Conservation (phyloP, 345 rosid species). For the Cardamine resedifolia region DNA sequence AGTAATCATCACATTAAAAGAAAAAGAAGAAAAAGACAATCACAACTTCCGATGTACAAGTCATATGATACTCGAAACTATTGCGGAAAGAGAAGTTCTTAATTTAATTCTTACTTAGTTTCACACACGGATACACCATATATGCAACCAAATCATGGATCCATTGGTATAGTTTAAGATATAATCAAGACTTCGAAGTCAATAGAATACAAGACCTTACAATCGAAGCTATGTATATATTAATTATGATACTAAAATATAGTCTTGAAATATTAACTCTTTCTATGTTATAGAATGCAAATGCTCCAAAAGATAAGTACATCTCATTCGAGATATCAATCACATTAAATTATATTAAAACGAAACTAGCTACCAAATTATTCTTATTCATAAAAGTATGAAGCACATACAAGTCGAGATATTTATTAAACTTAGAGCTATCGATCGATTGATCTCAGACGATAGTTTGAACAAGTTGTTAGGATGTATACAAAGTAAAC, state of each 20-base stretch:
- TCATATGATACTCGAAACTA: slow-evolving; percentile 27
- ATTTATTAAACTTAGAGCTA: background rate
- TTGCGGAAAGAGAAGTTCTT: slow-evolving; percentile 2
- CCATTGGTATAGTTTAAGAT: background rate
- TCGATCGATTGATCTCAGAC: background rate
- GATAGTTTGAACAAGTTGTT: background rate
- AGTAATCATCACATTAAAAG: slow-evolving; percentile 9
- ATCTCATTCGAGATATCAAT: background rate
- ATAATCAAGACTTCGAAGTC: background rate
- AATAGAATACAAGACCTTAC: background rate
- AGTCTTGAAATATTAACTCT: background rate
- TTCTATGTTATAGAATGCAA: background rate
- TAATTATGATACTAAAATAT: background rate
- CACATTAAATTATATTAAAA: background rate
- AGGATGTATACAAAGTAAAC: background rate
- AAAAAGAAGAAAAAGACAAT: slow-evolving; percentile 15
- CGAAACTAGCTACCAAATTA: too few species aligned
- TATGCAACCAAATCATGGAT: slow-evolving; percentile 1
- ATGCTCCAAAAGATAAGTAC: background rate
- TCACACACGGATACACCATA: background rate
- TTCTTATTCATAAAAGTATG: background rate
- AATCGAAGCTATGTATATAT: background rate
- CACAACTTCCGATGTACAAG: slow-evolving; percentile 19
- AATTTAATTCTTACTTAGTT: background rate
- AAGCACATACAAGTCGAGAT: background rate